Percentiles rank a stretch among this genome's conserved stretches.
Conservation (phyloP, 805 yeast species). For the Monosporozyma yasuniensis region DNA sequence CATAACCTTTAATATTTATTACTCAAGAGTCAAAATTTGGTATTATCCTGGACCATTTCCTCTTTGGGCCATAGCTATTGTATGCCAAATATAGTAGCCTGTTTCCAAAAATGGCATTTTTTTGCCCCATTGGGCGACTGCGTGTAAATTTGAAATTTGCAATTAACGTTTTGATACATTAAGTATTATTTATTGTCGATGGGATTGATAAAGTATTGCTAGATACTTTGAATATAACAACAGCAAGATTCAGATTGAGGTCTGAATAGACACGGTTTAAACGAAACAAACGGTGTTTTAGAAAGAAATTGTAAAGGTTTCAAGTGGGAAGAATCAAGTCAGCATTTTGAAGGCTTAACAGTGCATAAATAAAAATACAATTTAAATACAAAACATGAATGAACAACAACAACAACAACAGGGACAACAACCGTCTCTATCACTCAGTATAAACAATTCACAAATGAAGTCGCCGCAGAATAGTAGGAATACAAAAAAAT, state of each 20-base stretch:
- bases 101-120: slow-evolving; percentile 1
- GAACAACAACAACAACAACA: neutral
- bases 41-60: neutral
- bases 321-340: neutral
- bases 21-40: too few species aligned
- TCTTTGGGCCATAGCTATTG: neutral
- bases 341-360: too few species aligned
- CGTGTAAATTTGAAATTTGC: neutral
- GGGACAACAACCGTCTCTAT: neutral
- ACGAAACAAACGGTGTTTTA: too few species aligned
- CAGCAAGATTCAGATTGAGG: too few species aligned
- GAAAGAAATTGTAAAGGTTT: neutral
- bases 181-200: neutral
- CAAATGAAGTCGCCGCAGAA: slow-evolving; percentile 7
- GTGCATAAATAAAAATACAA: too few species aligned
- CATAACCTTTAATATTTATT: too few species aligned
- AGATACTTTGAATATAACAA: too few species aligned
- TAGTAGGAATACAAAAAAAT: slow-evolving; percentile 25
- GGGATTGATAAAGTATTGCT: neutral
- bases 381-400: neutral
- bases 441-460: neutral
- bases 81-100: neutral
- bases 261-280: too few species aligned
- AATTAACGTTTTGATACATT: neutral
- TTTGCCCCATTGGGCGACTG: neutral